Evolutionary conservation across 306 rosid species (phyloP).

Genomic region (Amphicarpaea edgeworthii): DNA sequence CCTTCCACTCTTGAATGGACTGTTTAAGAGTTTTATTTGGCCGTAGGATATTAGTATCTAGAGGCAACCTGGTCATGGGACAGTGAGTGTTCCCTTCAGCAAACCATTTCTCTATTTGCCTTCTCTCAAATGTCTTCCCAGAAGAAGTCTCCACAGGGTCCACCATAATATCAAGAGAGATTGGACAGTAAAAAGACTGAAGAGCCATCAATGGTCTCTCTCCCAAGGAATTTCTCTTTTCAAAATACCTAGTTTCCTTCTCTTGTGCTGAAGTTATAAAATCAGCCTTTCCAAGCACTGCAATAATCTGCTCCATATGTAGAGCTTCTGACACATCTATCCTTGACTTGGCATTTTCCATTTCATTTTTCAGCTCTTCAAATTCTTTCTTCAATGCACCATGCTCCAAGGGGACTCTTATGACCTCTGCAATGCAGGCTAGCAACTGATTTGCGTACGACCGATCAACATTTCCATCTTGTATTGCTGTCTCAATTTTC

Average conservation of each 20-base stretch:
- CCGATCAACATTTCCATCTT: conserved; percentile 45
- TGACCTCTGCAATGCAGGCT: conserved; percentile 49
- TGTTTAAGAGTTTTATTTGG: conserved; percentile 69
- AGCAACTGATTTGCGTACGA: conserved; percentile 51
- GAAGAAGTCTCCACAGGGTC: conserved; percentile 83
- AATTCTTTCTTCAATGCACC: conserved; percentile 54
- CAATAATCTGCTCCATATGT: conserved; percentile 58
- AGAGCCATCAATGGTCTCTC: conserved; percentile 55
- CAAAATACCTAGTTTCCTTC: conserved; percentile 54
- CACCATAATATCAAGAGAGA: conserved; percentile 65
- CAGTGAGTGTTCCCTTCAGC: conserved; percentile 65
- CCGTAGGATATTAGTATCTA: conserved; percentile 58
- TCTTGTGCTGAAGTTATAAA: conserved; percentile 52
- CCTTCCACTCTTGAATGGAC: conserved; percentile 80
- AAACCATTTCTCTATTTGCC: conserved; percentile 71
- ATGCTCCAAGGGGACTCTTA: conserved; percentile 59
- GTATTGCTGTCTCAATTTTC: conserved; percentile 58
- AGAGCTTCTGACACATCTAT: conserved; percentile 54
- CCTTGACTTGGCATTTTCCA: conserved; percentile 50
- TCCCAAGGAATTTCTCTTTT: conserved; percentile 61
- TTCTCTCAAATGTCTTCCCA: conserved; percentile 70
- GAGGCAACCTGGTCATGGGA: conserved; percentile 63
- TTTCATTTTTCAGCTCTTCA: conserved; percentile 56
- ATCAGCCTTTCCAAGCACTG: conserved; percentile 59
- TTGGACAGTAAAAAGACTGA: conserved; percentile 61